Evolutionary conservation across 2,329 filamentous ascomycete genomes (phyloP), one percentile per base, ranked within the genome.

Genomic region (Xylaria sp.): DNA sequence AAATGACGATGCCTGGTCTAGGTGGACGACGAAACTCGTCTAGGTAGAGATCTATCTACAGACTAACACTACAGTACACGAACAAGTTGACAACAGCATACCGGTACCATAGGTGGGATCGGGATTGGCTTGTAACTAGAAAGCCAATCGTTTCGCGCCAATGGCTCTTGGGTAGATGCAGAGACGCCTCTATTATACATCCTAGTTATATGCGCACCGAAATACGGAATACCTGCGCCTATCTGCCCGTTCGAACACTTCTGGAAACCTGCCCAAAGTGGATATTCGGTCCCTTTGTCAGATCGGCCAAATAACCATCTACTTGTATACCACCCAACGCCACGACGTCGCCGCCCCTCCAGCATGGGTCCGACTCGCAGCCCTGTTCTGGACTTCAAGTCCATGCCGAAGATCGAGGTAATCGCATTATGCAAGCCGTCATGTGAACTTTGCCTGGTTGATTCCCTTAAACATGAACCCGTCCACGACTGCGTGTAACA

Each of bases 321-420:
- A n/a, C n/a, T 29, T 11, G 25, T 25, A 37, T n/a, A 17, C 23
- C 15, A 25, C 38, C 19, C 37, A 15, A n/a, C 27, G 23, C 17
- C 29, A n/a, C 17, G 3, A 13, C 27, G 11, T n/a, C 31, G 23
- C 13, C 31, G 23, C 31, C 8, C 4, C 43, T 17, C 38, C 37
- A 46, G 4, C 1, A 66, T 66, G 63, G 23, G 21, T 29, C n/a
- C n/a, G n/a, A n/a, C n/a, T n/a, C 5, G 44, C 23, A 17, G 19
- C 17, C 8, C 38, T 29, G 38, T n/a, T 9, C 19, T 67, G 21
- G 62, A 67, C 49, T 68, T 68, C 56, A 57, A 38, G 65, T 55
- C 65, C 31, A 68, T 68, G 66, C 66, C 66, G 2, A 68, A 68
- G 23, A 65, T 68, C 25, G 66, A 68, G 64, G 66, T 68, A 64